Conservation (phyloP, 805 yeast species). For the Kazachstania taianensis region DNA sequence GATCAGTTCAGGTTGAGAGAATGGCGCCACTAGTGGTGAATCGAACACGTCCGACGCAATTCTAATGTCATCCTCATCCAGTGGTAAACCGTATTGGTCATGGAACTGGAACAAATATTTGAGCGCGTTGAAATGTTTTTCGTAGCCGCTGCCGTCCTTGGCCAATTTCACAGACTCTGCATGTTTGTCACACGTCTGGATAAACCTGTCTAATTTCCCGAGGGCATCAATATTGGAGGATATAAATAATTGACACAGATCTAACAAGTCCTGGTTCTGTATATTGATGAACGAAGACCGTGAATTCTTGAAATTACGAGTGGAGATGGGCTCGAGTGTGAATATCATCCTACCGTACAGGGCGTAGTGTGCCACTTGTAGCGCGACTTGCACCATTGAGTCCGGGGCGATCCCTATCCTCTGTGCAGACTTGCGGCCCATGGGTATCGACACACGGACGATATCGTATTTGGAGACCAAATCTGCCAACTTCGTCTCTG, state of each 20-base stretch:
- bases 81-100: conserved; percentile 28
- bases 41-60: conserved; percentile 40
- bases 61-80: conserved; percentile 14
- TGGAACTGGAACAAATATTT: conserved; percentile 41
- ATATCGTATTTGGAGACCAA: conserved; percentile 70
- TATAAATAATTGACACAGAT: conserved; percentile 51
- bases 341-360: conserved; percentile 83
- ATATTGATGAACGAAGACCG: conserved; percentile 62
- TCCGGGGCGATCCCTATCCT: conserved; percentile 80
- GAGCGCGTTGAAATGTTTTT: conserved; percentile 59
- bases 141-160: conserved; percentile 57
- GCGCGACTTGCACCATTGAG: conserved; percentile 81
- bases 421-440: conserved; percentile 67
- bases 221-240: conserved; percentile 43
- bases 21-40: conserved; percentile 26
- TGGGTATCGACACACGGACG: conserved; percentile 63
- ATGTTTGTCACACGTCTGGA: conserved; percentile 44
- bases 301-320: conserved; percentile 56
- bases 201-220: conserved; percentile 31
- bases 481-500: conserved; percentile 83
- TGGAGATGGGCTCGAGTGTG: conserved; percentile 82
- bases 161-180: conserved; percentile 39
- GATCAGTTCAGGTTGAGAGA: conserved; percentile 34
- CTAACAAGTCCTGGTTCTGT: conserved; percentile 44
- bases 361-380: conserved; percentile 86